Percentiles rank a stretch among this genome's conserved stretches.
Conservation (phyloP, 495 filamentous ascomycete genomes). For the Neurospora tetrasperma region DNA sequence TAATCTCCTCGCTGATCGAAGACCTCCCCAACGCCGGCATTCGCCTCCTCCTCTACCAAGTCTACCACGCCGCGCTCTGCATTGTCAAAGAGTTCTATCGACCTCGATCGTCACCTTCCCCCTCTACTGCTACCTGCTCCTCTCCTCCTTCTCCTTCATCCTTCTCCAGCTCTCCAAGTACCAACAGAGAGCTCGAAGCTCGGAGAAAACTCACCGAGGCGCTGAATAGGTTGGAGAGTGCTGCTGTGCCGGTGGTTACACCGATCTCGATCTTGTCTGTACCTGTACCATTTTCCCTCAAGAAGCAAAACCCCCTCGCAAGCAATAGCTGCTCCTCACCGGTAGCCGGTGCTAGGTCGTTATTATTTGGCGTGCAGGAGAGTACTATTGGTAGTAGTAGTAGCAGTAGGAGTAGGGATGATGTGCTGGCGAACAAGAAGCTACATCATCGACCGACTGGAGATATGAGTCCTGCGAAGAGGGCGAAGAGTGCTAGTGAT, state of each 20-base stretch:
- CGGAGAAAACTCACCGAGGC: slow-evolving; percentile 32
- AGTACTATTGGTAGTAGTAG: not conserved
- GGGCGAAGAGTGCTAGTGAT: slow-evolving; percentile 5
- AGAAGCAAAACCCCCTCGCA: not conserved
- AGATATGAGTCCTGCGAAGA: slow-evolving; percentile 26
- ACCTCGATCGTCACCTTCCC: slow-evolving; percentile 20
- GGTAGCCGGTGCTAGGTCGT: not conserved
- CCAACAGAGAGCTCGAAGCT: slow-evolving; percentile 35
- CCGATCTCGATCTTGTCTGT: not conserved
- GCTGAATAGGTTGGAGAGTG: slow-evolving; percentile 11
- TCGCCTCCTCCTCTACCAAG: slow-evolving; percentile 38
- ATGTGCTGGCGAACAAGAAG: slow-evolving; percentile 14
- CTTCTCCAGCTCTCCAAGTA: slow-evolving; percentile 15
- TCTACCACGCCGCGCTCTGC: slow-evolving; percentile 34
- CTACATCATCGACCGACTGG: slow-evolving; percentile 22
- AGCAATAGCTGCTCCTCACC: not conserved
- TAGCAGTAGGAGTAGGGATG: not conserved
- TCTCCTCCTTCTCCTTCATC: too few species aligned
- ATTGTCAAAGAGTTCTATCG: slow-evolving; percentile 41
- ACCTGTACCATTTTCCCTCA: not conserved
- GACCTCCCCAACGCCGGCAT: slow-evolving; percentile 22
- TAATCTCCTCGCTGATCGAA: slow-evolving; percentile 20
- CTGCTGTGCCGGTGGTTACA: not conserved
- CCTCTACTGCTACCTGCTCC: not conserved
- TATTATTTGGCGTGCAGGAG: not conserved